phyloP scores from a whole-genome alignment of 805 yeast genomes.

The Nakazawaea ernobii region DNA sequence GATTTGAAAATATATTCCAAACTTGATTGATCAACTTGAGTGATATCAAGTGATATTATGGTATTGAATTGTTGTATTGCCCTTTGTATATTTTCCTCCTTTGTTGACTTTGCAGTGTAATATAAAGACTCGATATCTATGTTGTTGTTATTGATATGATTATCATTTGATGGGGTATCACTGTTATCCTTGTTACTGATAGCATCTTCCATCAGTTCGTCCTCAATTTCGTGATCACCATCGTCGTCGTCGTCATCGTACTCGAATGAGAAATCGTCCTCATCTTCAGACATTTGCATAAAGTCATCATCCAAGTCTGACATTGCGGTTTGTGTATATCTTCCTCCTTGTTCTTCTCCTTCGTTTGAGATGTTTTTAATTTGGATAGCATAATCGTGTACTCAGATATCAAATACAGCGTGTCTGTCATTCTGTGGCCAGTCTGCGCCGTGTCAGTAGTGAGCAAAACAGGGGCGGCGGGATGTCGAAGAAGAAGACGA shows the following conservation, averaged over 20 bases:
- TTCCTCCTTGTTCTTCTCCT: too few species aligned
- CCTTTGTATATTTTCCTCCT: slow-evolving; percentile 22
- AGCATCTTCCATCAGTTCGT: slow-evolving; percentile 12
- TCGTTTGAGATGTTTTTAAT: too few species aligned
- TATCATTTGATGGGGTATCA: neutral
- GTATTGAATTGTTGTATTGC: slow-evolving; percentile 21
- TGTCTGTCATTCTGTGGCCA: too few species aligned
- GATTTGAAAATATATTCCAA: slow-evolving; percentile 25
- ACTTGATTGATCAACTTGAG: neutral
- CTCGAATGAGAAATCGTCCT: slow-evolving; percentile 27
- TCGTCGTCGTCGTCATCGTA: slow-evolving; percentile 17
- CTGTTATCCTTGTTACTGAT: slow-evolving; percentile 8
- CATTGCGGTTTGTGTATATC: slow-evolving; percentile 15
- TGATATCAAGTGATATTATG: slow-evolving; percentile 12
- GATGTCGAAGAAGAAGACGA: too few species aligned
- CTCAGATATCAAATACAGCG: too few species aligned
- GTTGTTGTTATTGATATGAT: neutral
- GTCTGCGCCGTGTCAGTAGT: too few species aligned
- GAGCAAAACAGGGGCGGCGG: too few species aligned
- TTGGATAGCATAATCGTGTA: too few species aligned
- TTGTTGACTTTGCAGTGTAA: slow-evolving; percentile 26
- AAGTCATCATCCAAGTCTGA: slow-evolving; percentile 28
- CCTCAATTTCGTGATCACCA: too few species aligned
- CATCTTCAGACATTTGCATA: slow-evolving; percentile 29
- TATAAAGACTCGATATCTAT: slow-evolving; percentile 22